These are phyloP conservation scores for maize (Zea mays) DNA, from an alignment of 176 grass and related monocot genomes.

Conservation along the genomic window Zm-B73-REFERENCE-NAM-5.0 NC_050098.1:225411001-225411500, in stretches of 20 bases:
- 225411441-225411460: slow-evolving; percentile 99
- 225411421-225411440: slow-evolving; percentile 83
- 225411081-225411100: slow-evolving; percentile 34
- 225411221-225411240: slow-evolving; percentile 99
- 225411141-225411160: slow-evolving; percentile 88
- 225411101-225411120: slow-evolving; percentile 56
- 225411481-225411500: slow-evolving; percentile 97
- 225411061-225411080: slow-evolving; percentile 24
- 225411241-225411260: slow-evolving; percentile 90
- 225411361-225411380: slow-evolving; percentile 23
- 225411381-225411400: slow-evolving; percentile 61
- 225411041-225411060: slow-evolving; percentile 31
- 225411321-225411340: slow-evolving; percentile 28
- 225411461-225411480: slow-evolving; percentile 96
- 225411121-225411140: slow-evolving; percentile 92
- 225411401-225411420: slow-evolving; percentile 94
- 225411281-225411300: slow-evolving; percentile 94
- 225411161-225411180: slow-evolving; percentile 97
- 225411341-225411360: slow-evolving; percentile 19
- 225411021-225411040: slow-evolving; percentile 45
- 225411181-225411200: slow-evolving; percentile 90
- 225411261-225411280: slow-evolving; percentile 96
- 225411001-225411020: slow-evolving; percentile 97
- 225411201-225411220: slow-evolving; percentile 96
- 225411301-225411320: slow-evolving; percentile 57